Evolutionary conservation across 2,329 filamentous ascomycete genomes (phyloP).

Genomic region (Chaetomiaceae sp.): DNA sequence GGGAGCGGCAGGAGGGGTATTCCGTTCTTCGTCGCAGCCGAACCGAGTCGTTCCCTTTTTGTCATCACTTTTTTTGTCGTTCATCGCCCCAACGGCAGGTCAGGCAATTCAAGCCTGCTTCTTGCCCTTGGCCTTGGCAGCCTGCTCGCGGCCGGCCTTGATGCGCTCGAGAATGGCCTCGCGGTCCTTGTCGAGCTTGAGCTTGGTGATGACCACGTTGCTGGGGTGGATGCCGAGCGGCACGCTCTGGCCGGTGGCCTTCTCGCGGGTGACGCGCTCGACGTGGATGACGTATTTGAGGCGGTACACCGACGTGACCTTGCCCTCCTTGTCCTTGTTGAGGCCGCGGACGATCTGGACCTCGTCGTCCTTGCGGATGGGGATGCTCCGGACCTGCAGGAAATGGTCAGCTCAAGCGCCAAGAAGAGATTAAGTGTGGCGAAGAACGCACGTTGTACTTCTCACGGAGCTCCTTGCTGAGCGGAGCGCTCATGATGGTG

Average conservation of each 20-base stretch:
- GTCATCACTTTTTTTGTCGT: slow-evolving; percentile 16
- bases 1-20: slow-evolving; percentile 13
- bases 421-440: background rate
- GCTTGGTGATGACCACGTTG: slow-evolving; percentile 97
- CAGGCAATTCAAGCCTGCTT: slow-evolving; percentile 31
- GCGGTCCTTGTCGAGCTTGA: slow-evolving; percentile 96
- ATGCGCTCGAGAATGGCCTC: slow-evolving; percentile 84
- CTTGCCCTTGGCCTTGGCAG: slow-evolving; percentile 66
- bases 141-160: slow-evolving; percentile 72
- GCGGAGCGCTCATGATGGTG: slow-evolving; percentile 92
- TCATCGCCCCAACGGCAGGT: slow-evolving; percentile 9
- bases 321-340: slow-evolving; percentile 98
- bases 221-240: slow-evolving; percentile 91
- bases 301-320: slow-evolving; percentile 96
- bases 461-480: slow-evolving; percentile 95
- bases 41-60: slow-evolving; percentile 18
- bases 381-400: slow-evolving; percentile 81
- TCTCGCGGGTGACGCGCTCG: slow-evolving; percentile 94
- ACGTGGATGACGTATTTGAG: slow-evolving; percentile 97
- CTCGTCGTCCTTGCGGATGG: slow-evolving; percentile 96
- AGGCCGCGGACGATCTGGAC: slow-evolving; percentile 85
- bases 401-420: background rate
- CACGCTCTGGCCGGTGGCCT: slow-evolving; percentile 93
- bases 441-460: slow-evolving; percentile 83
- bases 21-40: slow-evolving; percentile 14